A percentile compares a stretch with the other conserved stretches of the same genome.
Evolutionary conservation across 1,284 basidiomycete species (phyloP).

Genomic region (Apiotrichum sp.): DNA sequence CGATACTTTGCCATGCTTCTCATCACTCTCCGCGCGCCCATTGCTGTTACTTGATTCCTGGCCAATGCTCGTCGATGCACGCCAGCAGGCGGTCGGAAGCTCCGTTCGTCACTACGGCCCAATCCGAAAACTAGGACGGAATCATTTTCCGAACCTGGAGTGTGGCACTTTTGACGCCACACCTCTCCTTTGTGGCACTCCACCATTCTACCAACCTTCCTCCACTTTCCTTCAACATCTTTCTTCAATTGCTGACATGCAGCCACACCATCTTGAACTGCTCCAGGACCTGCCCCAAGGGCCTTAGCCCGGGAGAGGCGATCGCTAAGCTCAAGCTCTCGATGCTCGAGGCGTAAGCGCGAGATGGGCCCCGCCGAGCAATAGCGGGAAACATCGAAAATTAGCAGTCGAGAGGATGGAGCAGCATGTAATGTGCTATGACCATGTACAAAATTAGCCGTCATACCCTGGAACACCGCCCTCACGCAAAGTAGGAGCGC

Average conservation of each 20-base stretch:
- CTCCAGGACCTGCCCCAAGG: conserved; percentile 89
- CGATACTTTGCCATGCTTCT: too few relatives aligned
- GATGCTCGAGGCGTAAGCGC: conserved; percentile 45
- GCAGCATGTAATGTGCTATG: not conserved
- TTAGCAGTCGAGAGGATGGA: not conserved
- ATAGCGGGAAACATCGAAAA: not conserved
- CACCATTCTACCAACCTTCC: too few relatives aligned
- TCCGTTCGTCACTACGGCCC: not conserved
- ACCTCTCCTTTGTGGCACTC: too few relatives aligned
- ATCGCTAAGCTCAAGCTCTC: conserved; percentile 86
- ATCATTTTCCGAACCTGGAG: conserved; percentile 13
- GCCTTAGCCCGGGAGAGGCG: conserved; percentile 77
- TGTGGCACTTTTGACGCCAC: too few relatives aligned
- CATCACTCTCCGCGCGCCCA: too few relatives aligned
- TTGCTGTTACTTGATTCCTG: too few relatives aligned
- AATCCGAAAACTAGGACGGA: not conserved
- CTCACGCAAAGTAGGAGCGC: too few relatives aligned
- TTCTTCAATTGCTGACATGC: conserved; percentile 16
- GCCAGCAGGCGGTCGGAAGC: too few relatives aligned
- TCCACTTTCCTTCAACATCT: not conserved
- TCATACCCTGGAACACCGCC: too few relatives aligned
- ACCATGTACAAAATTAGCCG: too few relatives aligned
- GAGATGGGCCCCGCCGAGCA: conserved; percentile 65
- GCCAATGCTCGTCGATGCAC: too few relatives aligned
- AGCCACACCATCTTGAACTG: conserved; percentile 96